Base-by-base conservation (phyloP, 2,329 filamentous ascomycete genomes). In the Monilinia fructicola region DNA sequence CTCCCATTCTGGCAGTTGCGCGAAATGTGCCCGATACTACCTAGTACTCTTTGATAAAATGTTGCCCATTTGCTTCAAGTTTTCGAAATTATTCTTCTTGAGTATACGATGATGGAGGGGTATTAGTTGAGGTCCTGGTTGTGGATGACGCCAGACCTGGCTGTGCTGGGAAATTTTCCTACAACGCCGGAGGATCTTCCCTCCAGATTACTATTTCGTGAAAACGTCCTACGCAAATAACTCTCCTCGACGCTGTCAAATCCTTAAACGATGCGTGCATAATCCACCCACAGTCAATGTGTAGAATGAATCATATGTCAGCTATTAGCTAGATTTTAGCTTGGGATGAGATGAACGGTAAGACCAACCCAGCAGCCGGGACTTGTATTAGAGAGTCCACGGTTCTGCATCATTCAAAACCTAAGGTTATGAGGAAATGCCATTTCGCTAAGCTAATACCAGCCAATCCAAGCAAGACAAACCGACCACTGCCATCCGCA, bases 1-100 rank as follows among this genome's bases (percentile, higher is more conserved):
- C 35, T 38, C 26, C 26, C 40, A 44, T 53, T 61, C 35, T 65
- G 54, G 64, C 35, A 61, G 40, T 61, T 23, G 42, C 46, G 46
- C 46, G 40, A 42, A 52, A 61, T 52, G n/a, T 60, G 31, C 28
- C 58, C 28, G 44, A 26, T 50, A 38, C 44, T 46, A 14, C n/a
- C n/a, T n/a, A n/a, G n/a, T n/a, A n/a, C 58, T 18, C 50, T 21
- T 26, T 1, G 16, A 23, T 50, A 44, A 50, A 50, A 38, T 26
- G 31, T 61, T 61, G 44, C 44, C 31, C 31, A 11, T 35, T 23
- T 23, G n/a, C 58, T 38, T 38, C 14, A 18, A 48, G 28, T 48
- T 35, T 18, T 38, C 44, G n/a, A 23, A 26, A 38, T 35, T 50
- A 14, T 26, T 48, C 9, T 48, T 50, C 56, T 60, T 50, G 9